Evolutionary conservation across 1,139 yeast genomes (phyloP), one percentile per base, ranked within the genome.

Genomic region (Blastobotrys malaysiensis): DNA sequence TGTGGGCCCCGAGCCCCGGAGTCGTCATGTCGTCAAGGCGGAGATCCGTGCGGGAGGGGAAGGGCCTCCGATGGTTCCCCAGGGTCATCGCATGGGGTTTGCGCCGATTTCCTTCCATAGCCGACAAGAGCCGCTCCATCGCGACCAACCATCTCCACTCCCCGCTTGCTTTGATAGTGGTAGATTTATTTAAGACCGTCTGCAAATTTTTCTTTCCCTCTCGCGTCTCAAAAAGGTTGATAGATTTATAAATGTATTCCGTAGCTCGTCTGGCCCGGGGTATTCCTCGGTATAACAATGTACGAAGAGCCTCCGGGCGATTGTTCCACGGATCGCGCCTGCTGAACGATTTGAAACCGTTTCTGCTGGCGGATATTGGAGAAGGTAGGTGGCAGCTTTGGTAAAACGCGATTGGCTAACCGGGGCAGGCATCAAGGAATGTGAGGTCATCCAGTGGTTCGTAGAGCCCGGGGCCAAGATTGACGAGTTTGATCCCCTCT

Each of bases 391-490:
- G 13, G 19, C 16, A 21, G 43, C 4, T n/a, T 20, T 11, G 5
- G 11, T 9, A 22, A 13, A n/a, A 11, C n/a, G 18, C 22, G 2
- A 5, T 4, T 39, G 13, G 14, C 9, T 19, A 31, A 24, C 39
- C 16, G 13, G 11, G 3, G 54, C 54, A 45, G 56, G 56, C 1
- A 69, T 69, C 59, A 69, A 67, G 53, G 73, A 69, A 51, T 69
- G 73, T 55, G 73, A 69, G 56, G 71, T 69, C 14, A 69, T 69
- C 49, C 73, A 69, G 55, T 69, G 73, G 73, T 68, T 69, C 57
- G 70, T 69, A 4, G 69, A 69, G 57, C 71, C 73, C 7, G 71
- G 71, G 5, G 70, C 72, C 14, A 58, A 64, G 16, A 65, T 69
- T 45, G 71, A 68, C 46, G 72, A 69, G 57, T 69, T 69, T 53